phyloP scores from a whole-genome alignment of 768 basidiomycete genomes.

The Boletus rufocinnamomeus region DNA sequence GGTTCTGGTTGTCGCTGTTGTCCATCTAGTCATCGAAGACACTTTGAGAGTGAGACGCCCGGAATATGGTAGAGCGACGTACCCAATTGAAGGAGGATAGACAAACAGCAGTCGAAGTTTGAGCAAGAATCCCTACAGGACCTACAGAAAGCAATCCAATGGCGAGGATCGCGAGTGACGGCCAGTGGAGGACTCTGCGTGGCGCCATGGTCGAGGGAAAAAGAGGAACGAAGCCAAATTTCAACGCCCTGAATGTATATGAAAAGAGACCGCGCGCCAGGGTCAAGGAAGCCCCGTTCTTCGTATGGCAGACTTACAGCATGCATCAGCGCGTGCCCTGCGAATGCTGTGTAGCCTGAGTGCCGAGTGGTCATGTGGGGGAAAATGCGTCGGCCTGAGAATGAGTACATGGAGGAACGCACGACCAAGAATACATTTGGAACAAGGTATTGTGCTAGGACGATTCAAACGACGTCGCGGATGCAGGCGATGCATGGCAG shows the following conservation, averaged over 20 bases:
- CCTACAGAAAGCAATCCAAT: slow-evolving; percentile 18
- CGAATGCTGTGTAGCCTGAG: background rate
- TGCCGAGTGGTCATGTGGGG: background rate
- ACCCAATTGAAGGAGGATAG: slow-evolving; percentile 30
- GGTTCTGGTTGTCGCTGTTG: slow-evolving; percentile 50
- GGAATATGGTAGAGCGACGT: background rate
- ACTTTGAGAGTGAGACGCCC: background rate
- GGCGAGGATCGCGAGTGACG: slow-evolving; percentile 21
- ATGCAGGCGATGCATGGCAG: background rate
- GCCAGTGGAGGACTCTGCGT: slow-evolving; percentile 8
- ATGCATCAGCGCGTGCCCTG: background rate
- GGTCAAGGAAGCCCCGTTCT: slow-evolving; percentile 4
- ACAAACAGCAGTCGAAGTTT: slow-evolving; percentile 28
- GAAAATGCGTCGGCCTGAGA: background rate
- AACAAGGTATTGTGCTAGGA: background rate
- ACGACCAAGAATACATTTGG: background rate
- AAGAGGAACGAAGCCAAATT: background rate
- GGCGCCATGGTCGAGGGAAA: slow-evolving; percentile 13
- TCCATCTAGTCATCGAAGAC: slow-evolving; percentile 24
- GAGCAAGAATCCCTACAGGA: slow-evolving; percentile 23
- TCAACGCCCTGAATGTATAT: background rate
- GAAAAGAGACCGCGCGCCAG: background rate
- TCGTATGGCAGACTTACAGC: slow-evolving; percentile 16
- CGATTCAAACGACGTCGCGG: background rate
- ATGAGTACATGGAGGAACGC: background rate